phyloP scores from a whole-genome alignment of 1,284 basidiomycete genomes.

The Apiotrichum sp. region DNA sequence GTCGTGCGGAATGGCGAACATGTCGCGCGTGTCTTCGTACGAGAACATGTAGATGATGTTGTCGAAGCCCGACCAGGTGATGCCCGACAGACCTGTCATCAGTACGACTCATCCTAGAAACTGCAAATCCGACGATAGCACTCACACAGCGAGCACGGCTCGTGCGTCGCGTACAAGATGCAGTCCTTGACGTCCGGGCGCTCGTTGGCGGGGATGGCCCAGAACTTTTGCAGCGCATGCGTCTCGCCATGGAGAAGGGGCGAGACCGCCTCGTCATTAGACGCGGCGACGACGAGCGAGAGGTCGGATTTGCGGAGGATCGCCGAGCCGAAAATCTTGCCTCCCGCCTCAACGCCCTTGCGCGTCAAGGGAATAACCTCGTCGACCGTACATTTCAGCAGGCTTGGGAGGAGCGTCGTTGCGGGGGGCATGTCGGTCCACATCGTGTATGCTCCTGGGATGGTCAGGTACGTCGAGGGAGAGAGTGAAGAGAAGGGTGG shows the following conservation, averaged over 20 bases:
- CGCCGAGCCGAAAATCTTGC: slow-evolving; percentile 33
- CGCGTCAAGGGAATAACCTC: slow-evolving; percentile 26
- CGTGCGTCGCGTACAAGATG: slow-evolving; percentile 31
- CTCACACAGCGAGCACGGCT: slow-evolving; percentile 33
- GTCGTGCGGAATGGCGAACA: slow-evolving; percentile 31
- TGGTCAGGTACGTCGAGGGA: too few relatives aligned
- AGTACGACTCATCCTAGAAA: not conserved
- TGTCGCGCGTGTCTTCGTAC: slow-evolving; percentile 26
- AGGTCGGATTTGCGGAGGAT: slow-evolving; percentile 30
- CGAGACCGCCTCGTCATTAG: slow-evolving; percentile 24
- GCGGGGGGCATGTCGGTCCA: too few relatives aligned
- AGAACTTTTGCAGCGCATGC: slow-evolving; percentile 29
- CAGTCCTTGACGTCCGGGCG: slow-evolving; percentile 24
- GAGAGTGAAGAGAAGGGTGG: too few relatives aligned
- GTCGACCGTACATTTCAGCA: slow-evolving; percentile 18
- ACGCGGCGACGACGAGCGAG: slow-evolving; percentile 23
- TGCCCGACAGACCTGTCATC: slow-evolving; percentile 26
- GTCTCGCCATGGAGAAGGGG: slow-evolving; percentile 33
- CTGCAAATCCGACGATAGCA: too few relatives aligned
- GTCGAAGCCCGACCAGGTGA: slow-evolving; percentile 33
- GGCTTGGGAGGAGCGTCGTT: slow-evolving; percentile 15
- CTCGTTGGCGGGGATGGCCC: slow-evolving; percentile 12
- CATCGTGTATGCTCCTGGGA: too few relatives aligned
- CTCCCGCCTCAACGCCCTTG: slow-evolving; percentile 20
- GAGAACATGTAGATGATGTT: slow-evolving; percentile 30